Conservation (phyloP, 495 filamentous ascomycete species). For the Aspergillus coremiiformis region DNA sequence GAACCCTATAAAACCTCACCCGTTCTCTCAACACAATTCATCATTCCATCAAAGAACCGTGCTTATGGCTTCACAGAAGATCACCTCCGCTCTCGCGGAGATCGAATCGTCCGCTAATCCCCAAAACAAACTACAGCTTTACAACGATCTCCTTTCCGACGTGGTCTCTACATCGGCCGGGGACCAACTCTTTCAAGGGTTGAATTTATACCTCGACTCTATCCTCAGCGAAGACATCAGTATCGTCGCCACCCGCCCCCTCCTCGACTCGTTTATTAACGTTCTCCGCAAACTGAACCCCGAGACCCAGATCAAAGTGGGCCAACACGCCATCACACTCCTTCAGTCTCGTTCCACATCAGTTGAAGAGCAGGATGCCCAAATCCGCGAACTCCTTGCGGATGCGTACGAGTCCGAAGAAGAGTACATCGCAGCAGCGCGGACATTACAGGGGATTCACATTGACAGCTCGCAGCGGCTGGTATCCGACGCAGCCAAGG, state of each 20-base stretch:
- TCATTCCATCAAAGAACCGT: neutral
- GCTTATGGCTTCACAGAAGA: constrained; percentile 52
- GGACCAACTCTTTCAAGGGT: constrained; percentile 50
- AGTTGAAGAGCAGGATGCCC: constrained; percentile 76
- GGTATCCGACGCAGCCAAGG: constrained; percentile 70
- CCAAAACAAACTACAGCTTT: constrained; percentile 50
- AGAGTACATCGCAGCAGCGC: constrained; percentile 70
- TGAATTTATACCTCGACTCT: constrained; percentile 61
- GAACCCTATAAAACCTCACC: neutral
- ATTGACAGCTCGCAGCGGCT: constrained; percentile 81
- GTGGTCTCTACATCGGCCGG: constrained; percentile 52
- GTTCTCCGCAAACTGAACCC: constrained; percentile 49
- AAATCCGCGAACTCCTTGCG: constrained; percentile 73
- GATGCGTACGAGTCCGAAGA: constrained; percentile 75
- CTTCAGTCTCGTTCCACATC: constrained; percentile 61
- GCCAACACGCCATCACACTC: constrained; percentile 56
- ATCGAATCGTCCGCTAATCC: constrained; percentile 47
- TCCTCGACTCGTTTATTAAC: constrained; percentile 60
- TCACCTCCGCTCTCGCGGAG: constrained; percentile 46
- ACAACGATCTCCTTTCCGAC: constrained; percentile 57
- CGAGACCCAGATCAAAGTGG: constrained; percentile 61
- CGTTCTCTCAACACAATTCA: neutral
- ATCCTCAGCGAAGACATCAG: constrained; percentile 62
- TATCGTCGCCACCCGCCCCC: constrained; percentile 64
- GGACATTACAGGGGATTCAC: constrained; percentile 71